Evolutionary conservation across 2,329 filamentous ascomycete genomes (phyloP), one percentile per base, ranked within the genome.

Genomic region (Cryphonectria carpinicola): DNA sequence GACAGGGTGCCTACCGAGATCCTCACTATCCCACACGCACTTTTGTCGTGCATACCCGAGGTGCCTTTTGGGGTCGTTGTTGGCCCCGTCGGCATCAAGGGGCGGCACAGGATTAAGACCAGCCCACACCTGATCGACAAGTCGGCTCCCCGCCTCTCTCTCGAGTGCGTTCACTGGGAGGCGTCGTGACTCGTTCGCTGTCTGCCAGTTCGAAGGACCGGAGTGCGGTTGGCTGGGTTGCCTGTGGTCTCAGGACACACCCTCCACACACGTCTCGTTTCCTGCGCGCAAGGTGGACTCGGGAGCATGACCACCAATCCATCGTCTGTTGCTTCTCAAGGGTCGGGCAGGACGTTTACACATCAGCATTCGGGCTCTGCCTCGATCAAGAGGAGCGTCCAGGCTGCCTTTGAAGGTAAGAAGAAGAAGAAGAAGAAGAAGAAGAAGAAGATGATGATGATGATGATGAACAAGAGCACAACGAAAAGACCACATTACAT

Each of bases 351-450:
- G 39, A 41, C 64, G 46, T 64, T 69, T n/a, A n/a, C 65, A 32
- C 69, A 70, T n/a, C 54, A 66, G 22, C 66, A 70, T n/a, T 41
- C 60, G 54, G 54, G 65, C 67, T 81, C 81, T 39, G 79, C 56
- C 64, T 81, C 81, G 37, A 79, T 89, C 68, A 90, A 90, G 81
- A 83, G 88, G 76, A 88, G 84, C 74, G 86, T 88, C 69, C 87
- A 89, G 79, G 84, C 87, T 72, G 85, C 86, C 52, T 89, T 90
- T 82, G 87, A 90, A 81, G 88, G 88, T 89, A 83, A 76, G 83
- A 65, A 25, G 22, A 28, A 25, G 19, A 28, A 28, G 28, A 28
- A 28, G 28, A 28, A 28, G 28, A 83, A 76, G 83, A 65, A 25
- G 22, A 28, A 25, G 19, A 28, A 28, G 28, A 28, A 28, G 28